A percentile compares a stretch with the other conserved stretches of the same genome.
Conservation (phyloP, 108 stramenopile species). For the Chaetoceros muelleri region DNA sequence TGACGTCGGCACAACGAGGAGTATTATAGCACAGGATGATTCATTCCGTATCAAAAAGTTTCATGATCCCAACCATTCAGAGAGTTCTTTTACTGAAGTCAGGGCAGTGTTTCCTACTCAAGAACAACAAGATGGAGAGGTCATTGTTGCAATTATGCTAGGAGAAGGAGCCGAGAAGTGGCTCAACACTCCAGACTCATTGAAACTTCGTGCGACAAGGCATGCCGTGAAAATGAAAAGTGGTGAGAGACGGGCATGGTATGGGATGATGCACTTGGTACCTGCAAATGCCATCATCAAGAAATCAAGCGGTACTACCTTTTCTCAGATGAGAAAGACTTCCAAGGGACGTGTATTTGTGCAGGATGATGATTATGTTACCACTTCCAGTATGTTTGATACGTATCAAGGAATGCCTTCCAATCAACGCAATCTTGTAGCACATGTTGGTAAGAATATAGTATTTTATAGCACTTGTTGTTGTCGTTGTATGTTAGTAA, state of each 20-base stretch:
- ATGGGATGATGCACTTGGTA: too few species aligned
- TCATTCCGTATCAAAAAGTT: slow-evolving; percentile 26
- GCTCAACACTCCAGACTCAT: slow-evolving; percentile 18
- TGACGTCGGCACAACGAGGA: too few species aligned
- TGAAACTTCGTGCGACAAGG: slow-evolving; percentile 37
- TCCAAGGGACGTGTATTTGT: too few species aligned
- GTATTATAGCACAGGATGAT: slow-evolving; percentile 11
- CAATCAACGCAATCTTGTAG: slow-evolving; percentile 15
- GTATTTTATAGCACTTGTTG: too few species aligned
- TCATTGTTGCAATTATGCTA: slow-evolving; percentile 21
- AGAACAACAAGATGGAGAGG: slow-evolving; percentile 29
- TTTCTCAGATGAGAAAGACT: too few species aligned
- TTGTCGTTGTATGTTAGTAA: too few species aligned
- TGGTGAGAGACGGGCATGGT: slow-evolving; percentile 42
- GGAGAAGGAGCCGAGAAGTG: slow-evolving; percentile 65
- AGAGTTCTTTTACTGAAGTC: neutral
- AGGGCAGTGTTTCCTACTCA: slow-evolving; percentile 27
- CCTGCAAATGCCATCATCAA: too few species aligned
- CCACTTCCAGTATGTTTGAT: too few species aligned
- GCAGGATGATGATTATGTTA: too few species aligned
- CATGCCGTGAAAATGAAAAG: slow-evolving; percentile 49
- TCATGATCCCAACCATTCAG: too few species aligned
- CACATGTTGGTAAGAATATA: too few species aligned
- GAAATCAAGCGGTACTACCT: too few species aligned
- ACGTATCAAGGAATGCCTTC: slow-evolving; percentile 22